A percentile compares a stretch with the other conserved stretches of the same genome.
These are phyloP conservation scores for Monosporozyma solicola DNA, from an alignment of 805 yeast genomes.

Conservation along the genomic window DNA sequence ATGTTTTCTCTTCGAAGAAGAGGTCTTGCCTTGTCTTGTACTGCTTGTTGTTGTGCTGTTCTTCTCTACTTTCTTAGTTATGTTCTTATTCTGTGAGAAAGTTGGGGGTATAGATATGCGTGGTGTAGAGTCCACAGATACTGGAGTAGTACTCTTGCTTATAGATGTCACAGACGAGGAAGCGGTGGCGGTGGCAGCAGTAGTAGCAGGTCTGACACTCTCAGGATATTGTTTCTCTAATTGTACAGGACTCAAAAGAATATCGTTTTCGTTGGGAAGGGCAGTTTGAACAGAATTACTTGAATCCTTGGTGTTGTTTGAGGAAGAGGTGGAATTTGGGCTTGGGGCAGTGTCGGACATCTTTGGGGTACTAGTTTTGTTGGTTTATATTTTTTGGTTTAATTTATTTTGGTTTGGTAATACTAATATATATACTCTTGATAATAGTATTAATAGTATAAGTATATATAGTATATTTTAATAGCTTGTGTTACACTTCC, in stretches of 20 bases:
- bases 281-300: background rate
- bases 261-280: background rate
- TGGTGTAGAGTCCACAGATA: background rate
- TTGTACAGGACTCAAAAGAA: background rate
- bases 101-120: background rate
- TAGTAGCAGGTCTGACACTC: background rate
- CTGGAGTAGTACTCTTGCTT: background rate
- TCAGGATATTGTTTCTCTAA: background rate
- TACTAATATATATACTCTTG: too few relatives aligned
- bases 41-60: slow-evolving; percentile 11
- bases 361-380: too few relatives aligned
- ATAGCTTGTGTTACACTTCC: too few relatives aligned
- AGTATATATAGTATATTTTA: background rate
- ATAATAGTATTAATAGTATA: background rate
- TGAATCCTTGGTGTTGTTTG: background rate
- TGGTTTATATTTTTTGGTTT: too few relatives aligned
- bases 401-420: background rate
- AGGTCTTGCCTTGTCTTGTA: background rate
- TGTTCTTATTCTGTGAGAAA: background rate
- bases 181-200: background rate
- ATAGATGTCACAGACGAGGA: background rate
- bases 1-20: slow-evolving; percentile 19
- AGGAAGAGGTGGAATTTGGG: background rate
- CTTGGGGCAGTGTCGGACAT: background rate
- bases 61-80: slow-evolving; percentile 10